Conservation (phyloP, 495 filamentous ascomycete species). For the Endocarpon pusillum region DNA sequence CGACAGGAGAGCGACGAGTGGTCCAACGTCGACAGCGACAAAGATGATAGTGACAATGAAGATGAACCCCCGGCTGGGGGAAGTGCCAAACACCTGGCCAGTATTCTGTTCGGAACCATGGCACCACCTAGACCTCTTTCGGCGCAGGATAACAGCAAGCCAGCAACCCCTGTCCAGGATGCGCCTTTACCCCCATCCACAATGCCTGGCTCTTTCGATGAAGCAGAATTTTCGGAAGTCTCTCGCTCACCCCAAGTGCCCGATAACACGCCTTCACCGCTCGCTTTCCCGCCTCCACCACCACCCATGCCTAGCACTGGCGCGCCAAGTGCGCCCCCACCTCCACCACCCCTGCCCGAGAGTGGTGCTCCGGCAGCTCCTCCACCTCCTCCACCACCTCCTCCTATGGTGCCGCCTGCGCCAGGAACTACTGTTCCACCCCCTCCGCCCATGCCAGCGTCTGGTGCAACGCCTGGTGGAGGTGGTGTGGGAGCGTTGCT, state of each 20-base stretch:
- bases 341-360: constrained; percentile 21
- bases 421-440: too few species aligned
- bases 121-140: constrained; percentile 79
- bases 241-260: constrained; percentile 21
- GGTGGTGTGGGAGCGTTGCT: constrained; percentile 44
- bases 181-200: constrained; percentile 6
- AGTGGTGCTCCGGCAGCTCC: constrained; percentile 13
- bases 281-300: constrained; percentile 17
- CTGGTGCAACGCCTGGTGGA: constrained; percentile 18
- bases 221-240: constrained; percentile 7
- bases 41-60: constrained; percentile 48
- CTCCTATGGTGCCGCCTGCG: constrained; percentile 23
- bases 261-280: constrained; percentile 18
- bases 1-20: constrained; percentile 73
- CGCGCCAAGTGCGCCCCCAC: constrained; percentile 29
- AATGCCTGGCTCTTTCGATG: constrained; percentile 3
- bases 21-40: constrained; percentile 66
- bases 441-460: constrained; percentile 24
- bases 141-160: constrained; percentile 47
- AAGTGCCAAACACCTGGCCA: constrained; percentile 79
- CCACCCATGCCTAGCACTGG: constrained; percentile 34
- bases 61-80: constrained; percentile 58
- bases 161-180: constrained; percentile 23
- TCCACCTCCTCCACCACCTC: constrained; percentile 34
- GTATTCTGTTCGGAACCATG: constrained; percentile 94